phyloP scores from a whole-genome alignment of 1,284 basidiomycete species.

The Trichosporon inkin region DNA sequence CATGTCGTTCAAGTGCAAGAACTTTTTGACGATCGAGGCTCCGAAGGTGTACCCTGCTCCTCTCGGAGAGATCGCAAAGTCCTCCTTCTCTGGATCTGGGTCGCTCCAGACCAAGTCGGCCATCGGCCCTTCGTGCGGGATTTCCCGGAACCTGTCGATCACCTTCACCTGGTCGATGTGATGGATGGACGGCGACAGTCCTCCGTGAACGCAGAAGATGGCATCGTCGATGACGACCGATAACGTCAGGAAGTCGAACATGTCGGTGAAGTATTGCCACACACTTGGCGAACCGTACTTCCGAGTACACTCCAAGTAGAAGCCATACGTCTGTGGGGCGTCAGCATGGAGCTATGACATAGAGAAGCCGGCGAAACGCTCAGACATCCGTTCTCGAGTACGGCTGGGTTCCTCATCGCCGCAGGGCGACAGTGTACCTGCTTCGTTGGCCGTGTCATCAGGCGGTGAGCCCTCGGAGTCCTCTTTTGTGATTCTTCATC shows the following conservation, averaged over 20 bases:
- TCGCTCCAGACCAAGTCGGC: slow-evolving; percentile 99
- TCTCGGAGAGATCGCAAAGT: slow-evolving; percentile 97
- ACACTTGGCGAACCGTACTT: slow-evolving; percentile 96
- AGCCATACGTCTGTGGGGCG: slow-evolving; percentile 81
- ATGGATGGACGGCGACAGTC: slow-evolving; percentile 96
- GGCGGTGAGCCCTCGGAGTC: slow-evolving; percentile 35
- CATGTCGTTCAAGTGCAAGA: slow-evolving; percentile 91
- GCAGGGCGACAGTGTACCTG: slow-evolving; percentile 20
- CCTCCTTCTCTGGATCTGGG: slow-evolving; percentile 97
- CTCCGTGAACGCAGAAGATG: slow-evolving; percentile 99
- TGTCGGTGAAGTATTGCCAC: slow-evolving; percentile 99
- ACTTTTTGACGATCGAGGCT: slow-evolving; percentile 96
- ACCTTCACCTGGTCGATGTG: slow-evolving; percentile 99
- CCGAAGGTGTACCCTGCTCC: slow-evolving; percentile 99
- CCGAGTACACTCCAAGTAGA: slow-evolving; percentile 96
- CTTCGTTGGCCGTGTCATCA: slow-evolving; percentile 14
- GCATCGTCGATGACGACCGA: slow-evolving; percentile 98
- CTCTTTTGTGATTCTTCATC: slow-evolving; percentile 41
- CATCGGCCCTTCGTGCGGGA: slow-evolving; percentile 99
- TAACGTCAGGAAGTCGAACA: slow-evolving; percentile 98
- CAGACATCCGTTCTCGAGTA: slow-evolving; percentile 50
- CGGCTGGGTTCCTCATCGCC: slow-evolving; percentile 22
- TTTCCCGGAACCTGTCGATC: slow-evolving; percentile 97
- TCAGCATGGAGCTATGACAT: slow-evolving; percentile 8
- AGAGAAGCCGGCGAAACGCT: slow-evolving; percentile 18